Evolutionary conservation across 352 stramenopile genomes (phyloP).

Genomic region (Globisporangium heterothallicum): DNA sequence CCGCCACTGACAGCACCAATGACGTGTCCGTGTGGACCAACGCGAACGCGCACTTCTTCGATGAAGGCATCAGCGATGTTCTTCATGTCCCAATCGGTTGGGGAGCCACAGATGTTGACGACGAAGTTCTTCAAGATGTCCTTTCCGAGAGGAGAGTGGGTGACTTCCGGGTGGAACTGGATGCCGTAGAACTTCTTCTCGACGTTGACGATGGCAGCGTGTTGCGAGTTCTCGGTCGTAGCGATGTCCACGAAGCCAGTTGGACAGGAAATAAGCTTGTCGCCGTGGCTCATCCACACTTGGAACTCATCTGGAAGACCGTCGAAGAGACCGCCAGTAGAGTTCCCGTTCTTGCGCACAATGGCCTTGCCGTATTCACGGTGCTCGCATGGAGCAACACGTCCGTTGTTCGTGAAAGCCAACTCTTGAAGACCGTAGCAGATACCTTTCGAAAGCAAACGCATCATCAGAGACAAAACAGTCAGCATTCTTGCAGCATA

Average conservation of each 20-base stretch:
- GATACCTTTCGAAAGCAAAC: constrained; percentile 73
- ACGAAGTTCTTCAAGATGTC: constrained; percentile 97
- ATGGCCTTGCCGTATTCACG: constrained; percentile 98
- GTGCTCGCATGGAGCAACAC: constrained; percentile 90
- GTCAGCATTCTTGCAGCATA: constrained; percentile 7
- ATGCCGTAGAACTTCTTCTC: constrained; percentile 95
- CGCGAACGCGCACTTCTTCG: constrained; percentile 85
- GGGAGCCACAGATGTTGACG: constrained; percentile 92
- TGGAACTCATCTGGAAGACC: constrained; percentile 92
- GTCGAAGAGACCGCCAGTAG: constrained; percentile 82
- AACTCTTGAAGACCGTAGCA: constrained; percentile 96
- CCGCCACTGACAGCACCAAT: constrained; percentile 98
- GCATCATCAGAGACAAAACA: background rate
- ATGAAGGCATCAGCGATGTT: constrained; percentile 92
- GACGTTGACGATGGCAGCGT: constrained; percentile 94
- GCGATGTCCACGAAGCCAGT: constrained; percentile 90
- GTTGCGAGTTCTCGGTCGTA: constrained; percentile 86
- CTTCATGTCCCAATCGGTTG: constrained; percentile 97
- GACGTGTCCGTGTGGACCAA: constrained; percentile 94
- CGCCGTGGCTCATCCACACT: constrained; percentile 99
- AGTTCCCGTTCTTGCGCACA: constrained; percentile 65
- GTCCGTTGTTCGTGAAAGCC: constrained; percentile 94
- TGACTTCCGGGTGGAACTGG: constrained; percentile 98
- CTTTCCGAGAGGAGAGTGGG: constrained; percentile 94
- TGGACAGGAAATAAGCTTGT: constrained; percentile 95